Base-by-base conservation (phyloP, 2,329 filamentous ascomycete species). In the Rutstroemia sp. region DNA sequence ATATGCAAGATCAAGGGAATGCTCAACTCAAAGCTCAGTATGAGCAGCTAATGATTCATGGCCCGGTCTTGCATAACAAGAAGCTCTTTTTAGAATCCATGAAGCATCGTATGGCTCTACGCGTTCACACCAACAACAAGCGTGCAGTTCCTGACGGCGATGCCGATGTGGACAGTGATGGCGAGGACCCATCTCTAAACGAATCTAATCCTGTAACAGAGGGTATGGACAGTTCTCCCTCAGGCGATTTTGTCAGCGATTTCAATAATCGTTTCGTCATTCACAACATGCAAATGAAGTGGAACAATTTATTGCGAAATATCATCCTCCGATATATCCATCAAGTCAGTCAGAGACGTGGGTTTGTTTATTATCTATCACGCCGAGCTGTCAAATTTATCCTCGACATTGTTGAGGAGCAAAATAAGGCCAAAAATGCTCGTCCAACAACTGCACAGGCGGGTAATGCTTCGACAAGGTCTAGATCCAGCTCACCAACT, bases 191-290 rank as follows among this genome's bases (percentile, higher is more conserved):
- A 16, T 60, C 54, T 30, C 63, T 61, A 14, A 62, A 67, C 44
- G 69, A 68, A 12, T 71, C 76, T 3, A 71, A 74, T 38, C 66
- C 70, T 4, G 76, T 77, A 5, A 70, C 74, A 12, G 74, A 75
- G 37, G 75, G 77, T n/a, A 81, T 84, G 50, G 85, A 86, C 1
- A 83, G 85, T 2, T 25, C 53, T 19, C 82, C 86, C 1, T 81
- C 86, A 3, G 82, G 88, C 16, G 91, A 96, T 62, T 92, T 92
- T 63, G 86, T 89, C 49, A 96, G 88, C 71, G 92, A 97, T 69
- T 99, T 96, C 77, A 94, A 95, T 70, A 99, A 99, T 68, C 88
- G 94, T 2, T 99, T 99, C 75, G 92, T 97, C 65, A 88, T 99
- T 52, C 94, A 99, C 76, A 99, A 99, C 66, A 82, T 95, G 69